A percentile compares a stretch with the other conserved stretches of the same genome.
Conservation (phyloP, 2,329 filamentous ascomycete genomes). For the Sphaerulina musiva region DNA sequence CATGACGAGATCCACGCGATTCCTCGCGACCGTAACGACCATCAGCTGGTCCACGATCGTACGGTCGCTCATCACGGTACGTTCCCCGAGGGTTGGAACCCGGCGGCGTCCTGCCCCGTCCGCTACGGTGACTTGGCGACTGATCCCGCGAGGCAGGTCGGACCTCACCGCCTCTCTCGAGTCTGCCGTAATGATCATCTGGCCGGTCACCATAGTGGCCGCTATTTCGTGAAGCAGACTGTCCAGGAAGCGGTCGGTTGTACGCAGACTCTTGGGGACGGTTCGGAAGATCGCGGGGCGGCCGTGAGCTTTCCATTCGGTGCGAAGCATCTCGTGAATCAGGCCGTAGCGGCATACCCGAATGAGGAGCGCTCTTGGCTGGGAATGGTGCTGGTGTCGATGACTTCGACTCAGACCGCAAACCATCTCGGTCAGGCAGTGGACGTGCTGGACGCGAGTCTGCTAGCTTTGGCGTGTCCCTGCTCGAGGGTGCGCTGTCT, state of each 20-base stretch:
- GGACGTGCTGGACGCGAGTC: background rate
- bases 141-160: slow-evolving; percentile 34
- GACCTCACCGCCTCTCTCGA: slow-evolving; percentile 39
- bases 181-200: slow-evolving; percentile 39
- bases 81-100: slow-evolving; percentile 1
- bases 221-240: slow-evolving; percentile 1
- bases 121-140: slow-evolving; percentile 35
- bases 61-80: slow-evolving; percentile 20
- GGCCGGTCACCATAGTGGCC: slow-evolving; percentile 30
- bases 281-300: slow-evolving; percentile 44
- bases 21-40: slow-evolving; percentile 18
- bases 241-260: slow-evolving; percentile 13
- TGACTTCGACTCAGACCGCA: slow-evolving; percentile 19
- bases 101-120: slow-evolving; percentile 35
- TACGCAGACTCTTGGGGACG: slow-evolving; percentile 19
- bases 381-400: slow-evolving; percentile 20
- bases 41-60: slow-evolving; percentile 12
- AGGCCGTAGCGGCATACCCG: slow-evolving; percentile 28
- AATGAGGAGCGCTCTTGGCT: slow-evolving; percentile 14
- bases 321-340: slow-evolving; percentile 30
- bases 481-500: background rate
- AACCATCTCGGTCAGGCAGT: slow-evolving; percentile 8
- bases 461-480: slow-evolving; percentile 2
- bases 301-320: slow-evolving; percentile 28
- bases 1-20: slow-evolving; percentile 14